Base-by-base conservation (phyloP, 2,329 filamentous ascomycete genomes). In the Fusarium multiceps region DNA sequence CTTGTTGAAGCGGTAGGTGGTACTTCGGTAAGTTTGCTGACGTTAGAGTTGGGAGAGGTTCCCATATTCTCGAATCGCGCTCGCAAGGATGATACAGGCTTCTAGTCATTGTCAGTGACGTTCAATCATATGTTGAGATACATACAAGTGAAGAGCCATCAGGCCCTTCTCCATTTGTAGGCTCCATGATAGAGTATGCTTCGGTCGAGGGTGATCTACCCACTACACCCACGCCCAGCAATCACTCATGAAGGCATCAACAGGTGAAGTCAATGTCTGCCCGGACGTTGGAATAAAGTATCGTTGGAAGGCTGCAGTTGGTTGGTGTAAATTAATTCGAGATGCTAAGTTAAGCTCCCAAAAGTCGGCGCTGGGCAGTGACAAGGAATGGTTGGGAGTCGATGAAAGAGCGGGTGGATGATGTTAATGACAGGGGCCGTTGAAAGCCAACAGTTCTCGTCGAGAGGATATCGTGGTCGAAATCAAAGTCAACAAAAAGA, bases 11-110 rank as follows among this genome's bases (percentile, higher is more conserved):
- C 46, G 16, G 75, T 69, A 55, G 74, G 42, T 23, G 72, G 68
- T 54, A 63, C 27, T 56, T 74, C 69, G 55, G 53, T 46, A 53
- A 68, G 59, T 59, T 72, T 74, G 50, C 58, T 72, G 69, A 54
- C 66, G 63, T 42, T 74, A 28, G 43, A 50, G 56, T 57, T 68
- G 51, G 58, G 53, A 65, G 66, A 68, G 55, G 68, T 63, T 66
- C 75, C 76, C 72, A 95, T 89, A 77, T 91, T 93, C 83, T 96
- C 93, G 78, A 95, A 96, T 74, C 92, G 90, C 68, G 92, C 93
- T 66, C 90, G 87, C 65, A 96, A 84, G 54, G 92, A 94, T 54
- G 93, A 96, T 53, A 96, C 92, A 27, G 93, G 92, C 82, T 90
- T 93, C 91, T 93, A 68, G 32, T 53, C 21, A 30, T 48, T 47